These are phyloP conservation scores for Trichoderma virens DNA, from an alignment of 495 filamentous ascomycete genomes.

Conservation along the genomic window DNA sequence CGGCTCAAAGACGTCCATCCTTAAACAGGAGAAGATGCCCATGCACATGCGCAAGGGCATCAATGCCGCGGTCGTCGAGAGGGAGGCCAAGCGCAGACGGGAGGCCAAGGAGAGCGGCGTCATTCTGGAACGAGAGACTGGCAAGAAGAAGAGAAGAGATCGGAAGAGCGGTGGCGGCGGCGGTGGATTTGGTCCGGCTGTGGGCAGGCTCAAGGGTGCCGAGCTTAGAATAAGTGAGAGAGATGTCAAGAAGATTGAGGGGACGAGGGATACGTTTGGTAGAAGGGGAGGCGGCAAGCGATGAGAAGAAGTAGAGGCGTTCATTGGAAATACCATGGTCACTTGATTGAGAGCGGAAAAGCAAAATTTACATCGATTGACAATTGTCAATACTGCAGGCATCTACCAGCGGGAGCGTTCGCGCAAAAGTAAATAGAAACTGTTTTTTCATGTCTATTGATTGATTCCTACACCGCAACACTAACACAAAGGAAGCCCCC, in stretches of 20 bases:
- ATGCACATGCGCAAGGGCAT: constrained; percentile 75
- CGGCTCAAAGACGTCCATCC: constrained; percentile 67
- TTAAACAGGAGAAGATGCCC: constrained; percentile 75
- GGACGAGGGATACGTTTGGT: constrained; percentile 20
- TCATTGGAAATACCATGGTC: not conserved
- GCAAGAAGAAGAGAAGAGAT: constrained; percentile 32
- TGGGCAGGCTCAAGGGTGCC: constrained; percentile 74
- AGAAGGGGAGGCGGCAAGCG: constrained; percentile 17
- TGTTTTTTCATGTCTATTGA: constrained; percentile 5
- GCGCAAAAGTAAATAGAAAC: not conserved
- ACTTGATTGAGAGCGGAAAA: not conserved
- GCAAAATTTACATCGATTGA: not conserved
- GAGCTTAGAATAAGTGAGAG: constrained; percentile 69
- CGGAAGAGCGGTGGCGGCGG: constrained; percentile 46
- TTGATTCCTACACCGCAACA: not conserved
- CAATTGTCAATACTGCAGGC: too few relatives aligned
- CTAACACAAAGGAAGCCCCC: not conserved
- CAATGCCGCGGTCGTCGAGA: constrained; percentile 48
- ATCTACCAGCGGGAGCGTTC: not conserved
- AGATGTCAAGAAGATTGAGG: constrained; percentile 66
- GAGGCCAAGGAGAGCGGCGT: constrained; percentile 89
- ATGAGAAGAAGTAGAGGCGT: not conserved
- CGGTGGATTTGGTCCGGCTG: constrained; percentile 62
- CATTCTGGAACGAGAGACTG: constrained; percentile 62
- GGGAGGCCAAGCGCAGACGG: constrained; percentile 61